Evolutionary conservation across 2,329 filamentous ascomycete species (phyloP).

Genomic region (Diaporthe ilicicola): DNA sequence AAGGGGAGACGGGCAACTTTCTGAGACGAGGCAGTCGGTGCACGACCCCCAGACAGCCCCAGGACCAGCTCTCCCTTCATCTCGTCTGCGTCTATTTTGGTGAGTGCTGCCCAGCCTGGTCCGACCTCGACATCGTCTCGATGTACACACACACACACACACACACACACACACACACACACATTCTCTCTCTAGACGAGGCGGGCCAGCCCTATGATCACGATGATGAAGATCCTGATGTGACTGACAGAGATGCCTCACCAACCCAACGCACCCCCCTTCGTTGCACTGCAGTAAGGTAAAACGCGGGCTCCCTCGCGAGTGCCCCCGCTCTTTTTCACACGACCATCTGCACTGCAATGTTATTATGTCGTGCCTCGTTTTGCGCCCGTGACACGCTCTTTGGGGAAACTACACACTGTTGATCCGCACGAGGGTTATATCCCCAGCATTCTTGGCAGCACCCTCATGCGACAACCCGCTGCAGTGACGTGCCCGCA

Average conservation of each 20-base stretch:
- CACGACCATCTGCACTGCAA: neutral
- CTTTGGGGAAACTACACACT: neutral
- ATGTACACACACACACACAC: neutral
- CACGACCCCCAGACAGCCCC: slow-evolving; percentile 13
- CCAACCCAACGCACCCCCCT: neutral
- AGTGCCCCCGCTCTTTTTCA: slow-evolving; percentile 5
- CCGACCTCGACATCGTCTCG: neutral
- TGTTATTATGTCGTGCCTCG: neutral
- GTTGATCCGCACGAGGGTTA: slow-evolving; percentile 14
- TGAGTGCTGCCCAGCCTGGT: neutral
- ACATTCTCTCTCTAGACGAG: neutral
- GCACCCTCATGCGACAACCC: neutral
- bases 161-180: neutral
- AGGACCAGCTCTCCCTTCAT: slow-evolving; percentile 4
- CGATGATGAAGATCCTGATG: slow-evolving; percentile 4
- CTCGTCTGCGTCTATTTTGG: slow-evolving; percentile 15
- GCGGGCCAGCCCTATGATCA: slow-evolving; percentile 11
- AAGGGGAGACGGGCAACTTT: neutral
- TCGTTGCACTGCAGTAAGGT: neutral
- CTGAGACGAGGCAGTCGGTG: neutral
- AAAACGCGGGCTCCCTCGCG: slow-evolving; percentile 7
- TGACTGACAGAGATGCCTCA: neutral
- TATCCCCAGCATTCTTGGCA: neutral
- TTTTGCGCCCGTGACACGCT: slow-evolving; percentile 6
- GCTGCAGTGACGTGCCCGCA: no score